Evolutionary conservation across 306 rosid species (phyloP).

Genomic region (Dalbergia cultrata): DNA sequence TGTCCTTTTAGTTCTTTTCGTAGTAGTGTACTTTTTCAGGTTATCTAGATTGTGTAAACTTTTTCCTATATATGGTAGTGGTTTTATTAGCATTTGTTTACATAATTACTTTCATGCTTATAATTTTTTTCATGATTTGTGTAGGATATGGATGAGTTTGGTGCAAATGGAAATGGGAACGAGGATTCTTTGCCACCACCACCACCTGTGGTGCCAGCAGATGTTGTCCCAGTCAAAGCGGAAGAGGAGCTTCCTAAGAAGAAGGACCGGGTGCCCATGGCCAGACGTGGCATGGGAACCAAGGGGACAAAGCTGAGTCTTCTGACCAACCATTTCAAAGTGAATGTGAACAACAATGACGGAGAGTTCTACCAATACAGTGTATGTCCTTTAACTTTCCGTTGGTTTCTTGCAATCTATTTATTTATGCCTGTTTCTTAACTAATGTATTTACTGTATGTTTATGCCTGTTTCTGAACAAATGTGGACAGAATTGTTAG

Average conservation of each 20-base stretch:
- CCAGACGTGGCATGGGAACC: conserved; percentile 68
- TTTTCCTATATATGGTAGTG: not conserved
- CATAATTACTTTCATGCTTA: not conserved
- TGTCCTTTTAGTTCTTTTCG: not conserved
- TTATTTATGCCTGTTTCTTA: too few species aligned
- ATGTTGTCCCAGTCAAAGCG: conserved; percentile 61
- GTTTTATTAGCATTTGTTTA: not conserved
- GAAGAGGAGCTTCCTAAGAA: conserved; percentile 56
- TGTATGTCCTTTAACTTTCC: conserved; percentile 58
- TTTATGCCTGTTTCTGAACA: not conserved
- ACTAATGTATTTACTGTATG: not conserved
- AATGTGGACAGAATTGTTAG: not conserved
- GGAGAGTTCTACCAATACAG: conserved; percentile 86
- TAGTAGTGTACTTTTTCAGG: not conserved
- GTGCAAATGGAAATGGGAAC: conserved; percentile 52
- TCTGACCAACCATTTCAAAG: conserved; percentile 84
- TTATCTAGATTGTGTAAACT: not conserved
- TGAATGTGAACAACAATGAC: conserved; percentile 58
- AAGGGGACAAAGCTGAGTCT: conserved; percentile 71
- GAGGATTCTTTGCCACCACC: conserved; percentile 77
- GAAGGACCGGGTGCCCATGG: conserved; percentile 74
- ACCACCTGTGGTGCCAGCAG: conserved; percentile 77
- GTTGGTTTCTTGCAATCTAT: not conserved
- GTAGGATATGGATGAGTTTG: conserved; percentile 65
- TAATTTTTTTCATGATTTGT: not conserved